Evolutionary conservation across 2,329 filamentous ascomycete species (phyloP).

Genomic region (Colletotrichum tofieldiae): DNA sequence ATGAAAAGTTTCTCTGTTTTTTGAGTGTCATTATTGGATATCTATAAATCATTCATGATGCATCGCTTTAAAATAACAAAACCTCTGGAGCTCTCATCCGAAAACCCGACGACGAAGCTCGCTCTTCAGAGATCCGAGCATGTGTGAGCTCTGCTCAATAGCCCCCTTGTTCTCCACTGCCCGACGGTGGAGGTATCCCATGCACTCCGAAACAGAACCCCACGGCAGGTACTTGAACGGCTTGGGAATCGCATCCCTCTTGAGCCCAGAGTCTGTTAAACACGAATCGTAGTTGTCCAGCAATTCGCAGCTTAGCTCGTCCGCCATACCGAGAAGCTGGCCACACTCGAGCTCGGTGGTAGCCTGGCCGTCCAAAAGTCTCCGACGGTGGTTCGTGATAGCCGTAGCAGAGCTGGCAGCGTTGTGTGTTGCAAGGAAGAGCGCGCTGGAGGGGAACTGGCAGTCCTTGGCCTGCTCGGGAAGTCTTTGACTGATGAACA

Average conservation of each 20-base stretch:
- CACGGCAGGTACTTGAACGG: constrained; percentile 46
- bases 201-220: constrained; percentile 45
- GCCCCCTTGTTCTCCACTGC: constrained; percentile 45
- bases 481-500: constrained; percentile 76
- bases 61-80: constrained; percentile 3
- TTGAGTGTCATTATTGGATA: constrained; percentile 31
- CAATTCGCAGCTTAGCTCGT: constrained; percentile 85
- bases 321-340: constrained; percentile 79
- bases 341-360: constrained; percentile 59
- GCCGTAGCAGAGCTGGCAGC: constrained; percentile 65
- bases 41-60: constrained; percentile 7
- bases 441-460: constrained; percentile 69
- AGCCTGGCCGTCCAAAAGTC: constrained; percentile 63
- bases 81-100: constrained; percentile 19
- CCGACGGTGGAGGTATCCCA: constrained; percentile 45
- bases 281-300: constrained; percentile 47
- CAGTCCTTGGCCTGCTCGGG: constrained; percentile 47
- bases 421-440: constrained; percentile 91
- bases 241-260: constrained; percentile 35
- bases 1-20: constrained; percentile 5
- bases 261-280: constrained; percentile 30
- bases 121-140: constrained; percentile 49
- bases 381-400: constrained; percentile 71
- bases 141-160: constrained; percentile 45
- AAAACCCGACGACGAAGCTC: constrained; percentile 49